Evolutionary conservation across 176 grass and related monocot genomes (phyloP), one percentile per base, ranked within the genome.

Genomic region (Juncus effusus): DNA sequence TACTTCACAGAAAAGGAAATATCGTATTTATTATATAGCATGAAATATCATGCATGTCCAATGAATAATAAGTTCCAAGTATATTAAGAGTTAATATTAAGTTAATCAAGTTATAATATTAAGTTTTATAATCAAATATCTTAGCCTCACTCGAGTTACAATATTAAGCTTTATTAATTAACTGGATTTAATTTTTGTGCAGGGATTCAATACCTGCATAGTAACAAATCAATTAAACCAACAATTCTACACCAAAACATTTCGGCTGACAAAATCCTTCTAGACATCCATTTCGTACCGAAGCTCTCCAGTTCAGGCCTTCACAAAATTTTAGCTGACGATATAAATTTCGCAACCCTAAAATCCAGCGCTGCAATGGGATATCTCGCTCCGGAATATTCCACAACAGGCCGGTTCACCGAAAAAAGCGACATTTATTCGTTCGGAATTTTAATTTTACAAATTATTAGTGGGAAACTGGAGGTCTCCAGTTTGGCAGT

Each of bases 381-480:
- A 7, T 99, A 99, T 55, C 77, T 99, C 4, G 85, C 94, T 0
- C 88, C 88, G 0, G 88, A 99, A 60, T 99, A 99, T 1, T 69
- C 85, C 10, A 87, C 76, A 6, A 81, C 78, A 0, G 88, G 94
- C 0, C 83, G 94, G 9, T 99, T 99, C 88, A 99, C 88, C 0
- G 88, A 99, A 61, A 99, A 99, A 73, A 99, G 88, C 3, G 94
- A 99, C 2, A 83, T 99, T 38, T 99, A 93, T 0, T 78, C 94
- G 5, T 99, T 99, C 0, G 94, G 94, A 8, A 61, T 93, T 0
- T 59, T 99, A 4, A 41, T 93, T 55, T 80, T 99, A 55, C 94
- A 99, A 37, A 78, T 99, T 77, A 71, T 99, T 13, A 74, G 80
- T 3, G 88, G 94, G 6, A 90, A 54, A 77, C 81, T 81, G 38